These are phyloP conservation scores for Naganishia kalamii DNA, from an alignment of 768 basidiomycete genomes.

Conservation along the genomic window DNA sequence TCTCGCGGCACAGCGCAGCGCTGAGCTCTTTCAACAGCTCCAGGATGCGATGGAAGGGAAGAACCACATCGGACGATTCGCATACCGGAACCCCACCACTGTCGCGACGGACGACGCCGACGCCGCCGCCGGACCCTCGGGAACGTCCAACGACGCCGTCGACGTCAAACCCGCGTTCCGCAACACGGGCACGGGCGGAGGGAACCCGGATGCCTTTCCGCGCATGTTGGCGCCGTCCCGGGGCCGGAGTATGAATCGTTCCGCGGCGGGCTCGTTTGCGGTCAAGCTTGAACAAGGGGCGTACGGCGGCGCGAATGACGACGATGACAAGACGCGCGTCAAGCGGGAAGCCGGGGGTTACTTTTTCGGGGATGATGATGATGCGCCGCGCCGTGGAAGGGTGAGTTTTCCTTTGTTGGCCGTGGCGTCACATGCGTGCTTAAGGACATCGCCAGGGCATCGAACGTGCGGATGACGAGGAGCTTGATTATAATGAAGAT, in stretches of 20 bases:
- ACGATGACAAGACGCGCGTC: background rate
- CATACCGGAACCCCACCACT: background rate
- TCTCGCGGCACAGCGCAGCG: background rate
- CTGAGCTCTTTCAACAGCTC: background rate
- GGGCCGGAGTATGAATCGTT: background rate
- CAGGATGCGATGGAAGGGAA: constrained; percentile 9
- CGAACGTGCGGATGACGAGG: constrained; percentile 18
- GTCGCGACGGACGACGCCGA: background rate
- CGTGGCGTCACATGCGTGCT: background rate
- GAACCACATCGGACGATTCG: background rate
- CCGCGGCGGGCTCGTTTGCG: background rate
- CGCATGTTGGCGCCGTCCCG: constrained; percentile 8
- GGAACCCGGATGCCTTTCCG: constrained; percentile 19
- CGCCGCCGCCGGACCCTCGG: background rate
- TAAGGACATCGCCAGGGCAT: constrained; percentile 1
- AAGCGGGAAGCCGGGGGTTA: background rate
- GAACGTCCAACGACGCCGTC: background rate
- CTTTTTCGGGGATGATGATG: constrained; percentile 3
- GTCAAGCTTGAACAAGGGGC: constrained; percentile 7
- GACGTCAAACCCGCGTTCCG: background rate
- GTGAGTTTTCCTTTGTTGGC: background rate
- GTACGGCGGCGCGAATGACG: background rate
- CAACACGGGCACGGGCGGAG: background rate
- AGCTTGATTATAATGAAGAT: constrained; percentile 17
- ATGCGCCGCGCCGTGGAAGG: background rate